A percentile compares a stretch with the other conserved stretches of the same genome.
phyloP scores from a whole-genome alignment of 768 basidiomycete species.

The Heimioporus sp. region DNA sequence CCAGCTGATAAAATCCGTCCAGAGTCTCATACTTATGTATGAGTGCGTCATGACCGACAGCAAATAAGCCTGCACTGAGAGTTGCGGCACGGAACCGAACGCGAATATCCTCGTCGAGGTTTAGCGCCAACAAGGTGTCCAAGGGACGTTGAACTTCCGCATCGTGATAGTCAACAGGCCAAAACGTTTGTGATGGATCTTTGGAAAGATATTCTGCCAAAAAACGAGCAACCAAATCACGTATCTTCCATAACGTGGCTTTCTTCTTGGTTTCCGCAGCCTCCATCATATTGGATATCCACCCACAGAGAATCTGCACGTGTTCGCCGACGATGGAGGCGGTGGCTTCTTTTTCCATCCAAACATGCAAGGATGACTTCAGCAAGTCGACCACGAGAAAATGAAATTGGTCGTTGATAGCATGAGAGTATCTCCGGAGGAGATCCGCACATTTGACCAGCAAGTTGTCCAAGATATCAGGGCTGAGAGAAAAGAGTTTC shows the following conservation, averaged over 20 bases:
- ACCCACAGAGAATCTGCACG: slow-evolving; percentile 49
- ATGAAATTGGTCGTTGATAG: slow-evolving; percentile 51
- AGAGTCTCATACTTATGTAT: slow-evolving; percentile 23
- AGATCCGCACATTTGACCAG: slow-evolving; percentile 53
- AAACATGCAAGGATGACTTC: slow-evolving; percentile 60
- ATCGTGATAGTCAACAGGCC: slow-evolving; percentile 37
- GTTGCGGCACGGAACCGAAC: slow-evolving; percentile 77
- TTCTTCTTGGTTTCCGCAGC: slow-evolving; percentile 35
- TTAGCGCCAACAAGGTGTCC: slow-evolving; percentile 49
- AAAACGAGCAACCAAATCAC: slow-evolving; percentile 64
- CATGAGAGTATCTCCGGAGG: slow-evolving; percentile 52
- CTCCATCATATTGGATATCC: slow-evolving; percentile 47
- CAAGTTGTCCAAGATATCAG: slow-evolving; percentile 49
- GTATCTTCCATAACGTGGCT: slow-evolving; percentile 62
- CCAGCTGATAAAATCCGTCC: slow-evolving; percentile 41
- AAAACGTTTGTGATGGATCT: slow-evolving; percentile 54
- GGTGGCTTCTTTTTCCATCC: slow-evolving; percentile 39
- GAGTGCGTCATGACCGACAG: slow-evolving; percentile 35
- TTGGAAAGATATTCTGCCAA: slow-evolving; percentile 59
- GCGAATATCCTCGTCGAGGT: slow-evolving; percentile 74
- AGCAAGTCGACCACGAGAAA: slow-evolving; percentile 59
- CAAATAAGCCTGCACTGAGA: slow-evolving; percentile 57
- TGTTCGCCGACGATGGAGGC: slow-evolving; percentile 40
- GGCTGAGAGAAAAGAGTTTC: slow-evolving; percentile 51
- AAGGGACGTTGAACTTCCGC: slow-evolving; percentile 38